These are phyloP conservation scores for Vigna radiata DNA, from an alignment of 306 rosid species.

Conservation along the genomic window DNA sequence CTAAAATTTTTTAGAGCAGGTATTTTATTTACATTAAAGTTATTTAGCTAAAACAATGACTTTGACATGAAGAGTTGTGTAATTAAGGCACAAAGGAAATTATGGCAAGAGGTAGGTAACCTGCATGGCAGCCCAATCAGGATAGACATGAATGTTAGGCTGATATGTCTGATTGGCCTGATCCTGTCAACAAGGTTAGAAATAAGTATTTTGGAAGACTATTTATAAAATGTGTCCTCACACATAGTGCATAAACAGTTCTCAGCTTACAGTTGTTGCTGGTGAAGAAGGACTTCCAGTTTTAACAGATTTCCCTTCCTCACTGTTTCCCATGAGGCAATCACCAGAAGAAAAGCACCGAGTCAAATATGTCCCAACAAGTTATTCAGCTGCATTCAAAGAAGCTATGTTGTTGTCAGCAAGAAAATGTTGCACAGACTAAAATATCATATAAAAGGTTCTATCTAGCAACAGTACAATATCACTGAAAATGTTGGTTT, in stretches of 20 bases:
- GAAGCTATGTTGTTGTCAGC: conserved; percentile 36
- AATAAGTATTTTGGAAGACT: conserved; percentile 10
- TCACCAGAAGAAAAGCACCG: conserved; percentile 41
- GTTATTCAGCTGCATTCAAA: conserved; percentile 42
- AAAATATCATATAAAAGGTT: conserved; percentile 13
- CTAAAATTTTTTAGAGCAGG: not conserved
- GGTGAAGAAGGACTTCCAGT: conserved; percentile 78
- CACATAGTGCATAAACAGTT: conserved; percentile 31
- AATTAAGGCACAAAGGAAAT: conserved; percentile 16
- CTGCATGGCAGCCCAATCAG: conserved; percentile 99
- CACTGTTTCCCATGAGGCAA: conserved; percentile 74
- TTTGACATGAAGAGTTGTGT: not conserved
- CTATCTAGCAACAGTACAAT: conserved; percentile 16
- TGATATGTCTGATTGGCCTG: conserved; percentile 60
- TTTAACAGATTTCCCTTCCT: conserved; percentile 71
- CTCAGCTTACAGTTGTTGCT: conserved; percentile 61
- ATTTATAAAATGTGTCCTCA: conserved; percentile 8
- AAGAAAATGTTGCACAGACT: conserved; percentile 24
- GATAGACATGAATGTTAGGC: conserved; percentile 69
- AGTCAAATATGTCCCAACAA: conserved; percentile 37
- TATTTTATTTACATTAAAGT: conserved; percentile 11
- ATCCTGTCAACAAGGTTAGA: conserved; percentile 59
- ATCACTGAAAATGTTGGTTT: not conserved
- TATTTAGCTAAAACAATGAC: not conserved
- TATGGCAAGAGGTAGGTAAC: conserved; percentile 50